Base-by-base conservation (phyloP, 208 protist genomes). In the Angomonas ambiguus region DNA sequence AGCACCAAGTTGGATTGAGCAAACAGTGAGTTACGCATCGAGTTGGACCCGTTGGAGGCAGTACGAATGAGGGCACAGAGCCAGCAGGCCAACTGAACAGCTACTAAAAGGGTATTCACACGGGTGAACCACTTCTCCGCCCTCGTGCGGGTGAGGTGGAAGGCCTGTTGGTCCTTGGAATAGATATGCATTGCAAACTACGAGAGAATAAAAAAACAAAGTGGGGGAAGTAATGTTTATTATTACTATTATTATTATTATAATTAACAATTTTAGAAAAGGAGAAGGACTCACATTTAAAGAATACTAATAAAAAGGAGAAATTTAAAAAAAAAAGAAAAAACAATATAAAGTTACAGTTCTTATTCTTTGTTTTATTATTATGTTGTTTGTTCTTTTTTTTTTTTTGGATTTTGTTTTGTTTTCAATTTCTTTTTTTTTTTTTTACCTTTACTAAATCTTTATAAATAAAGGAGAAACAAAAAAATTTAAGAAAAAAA, bases 101-200 rank as follows among this genome's bases (percentile, higher is more conserved):
- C 67, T 11, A 87, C 72, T 18, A 84, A 57, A 4, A 91, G 31
- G 10, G 76, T 81, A 65, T 91, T 89, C 25, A 76, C 8, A 18
- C 85, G 80, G 2, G 79, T 76, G 62, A 91, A 82, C 78, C 78
- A 92, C 58, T 67, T 83, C 69, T 95, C 86, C 11, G 60, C 65
- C 41, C 41, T 34, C 10, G 87, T 92, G 51, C 90, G 86, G 27
- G 70, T 45, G 25, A 92, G 58, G 60, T 91, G 86, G 59, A 88
- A 88, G 6, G 77, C 74, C 67, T 88, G 84, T 69, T 95, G 90
- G 41, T 93, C 85, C 48, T 82, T 92, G 59, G 84, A 76, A 65
- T 87, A 93, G 51, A 95, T 81, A 72, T 92, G 79, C 90, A 95
- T 95, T 10, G 8, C 11, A 32, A 4, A 53, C 8, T 42, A 3